Percentiles rank a stretch among this genome's conserved stretches.
phyloP scores from a whole-genome alignment of 192 early-diverging fungal species.

The Gorgonomyces haynaldii region DNA sequence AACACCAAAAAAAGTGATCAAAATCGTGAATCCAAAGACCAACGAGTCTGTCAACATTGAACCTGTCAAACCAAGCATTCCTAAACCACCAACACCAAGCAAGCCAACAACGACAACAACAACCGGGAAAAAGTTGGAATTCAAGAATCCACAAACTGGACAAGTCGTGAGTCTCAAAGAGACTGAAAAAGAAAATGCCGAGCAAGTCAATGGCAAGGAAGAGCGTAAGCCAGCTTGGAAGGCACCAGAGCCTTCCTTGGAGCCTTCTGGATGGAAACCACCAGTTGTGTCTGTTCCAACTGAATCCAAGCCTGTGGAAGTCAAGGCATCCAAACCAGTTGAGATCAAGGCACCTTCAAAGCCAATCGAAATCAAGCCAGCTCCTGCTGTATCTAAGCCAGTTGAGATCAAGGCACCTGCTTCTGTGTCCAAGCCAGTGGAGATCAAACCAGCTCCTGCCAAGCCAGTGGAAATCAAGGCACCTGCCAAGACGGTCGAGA shows the following conservation, averaged over 20 bases:
- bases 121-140: no score
- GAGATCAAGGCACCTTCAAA: not conserved
- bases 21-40: slow-evolving; percentile 8
- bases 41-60: not conserved
- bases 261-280: no score
- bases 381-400: not conserved
- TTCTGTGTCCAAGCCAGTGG: no score
- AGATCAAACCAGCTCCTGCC: not conserved
- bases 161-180: no score
- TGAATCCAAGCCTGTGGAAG: no score
- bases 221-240: no score
- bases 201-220: no score
- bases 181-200: no score
- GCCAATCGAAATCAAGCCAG: not conserved
- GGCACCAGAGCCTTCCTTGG: no score
- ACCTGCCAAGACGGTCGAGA: not conserved
- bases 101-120: not conserved
- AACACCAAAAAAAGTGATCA: slow-evolving; percentile 2
- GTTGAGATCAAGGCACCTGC: not conserved
- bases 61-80: not conserved
- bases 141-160: no score
- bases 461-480: not conserved
- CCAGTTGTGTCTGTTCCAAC: no score
- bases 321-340: not conserved
- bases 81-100: not conserved